A percentile compares a stretch with the other conserved stretches of the same genome.
phyloP scores from a whole-genome alignment of 257 asterid species.

The Perilla frutescens region DNA sequence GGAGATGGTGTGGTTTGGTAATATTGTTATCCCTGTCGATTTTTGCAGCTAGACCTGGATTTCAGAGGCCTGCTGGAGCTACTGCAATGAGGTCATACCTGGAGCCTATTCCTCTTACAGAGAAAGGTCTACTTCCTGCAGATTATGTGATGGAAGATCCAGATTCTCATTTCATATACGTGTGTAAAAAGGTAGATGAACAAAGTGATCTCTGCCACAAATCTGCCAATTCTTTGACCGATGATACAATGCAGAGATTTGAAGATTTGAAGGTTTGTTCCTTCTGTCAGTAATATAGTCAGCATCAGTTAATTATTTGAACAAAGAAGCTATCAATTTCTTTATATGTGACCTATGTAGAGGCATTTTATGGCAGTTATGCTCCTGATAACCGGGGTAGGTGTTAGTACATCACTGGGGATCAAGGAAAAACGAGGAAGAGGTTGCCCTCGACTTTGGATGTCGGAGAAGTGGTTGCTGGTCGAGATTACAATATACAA shows the following conservation, averaged over 20 bases:
- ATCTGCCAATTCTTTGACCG: constrained; percentile 39
- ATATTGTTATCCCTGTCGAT: constrained; percentile 8
- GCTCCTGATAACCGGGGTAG: constrained; percentile 29
- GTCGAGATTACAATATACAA: constrained; percentile 18
- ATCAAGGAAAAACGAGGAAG: neutral
- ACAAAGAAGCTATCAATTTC: constrained; percentile 1
- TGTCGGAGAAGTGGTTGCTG: constrained; percentile 21
- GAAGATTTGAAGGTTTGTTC: constrained; percentile 25
- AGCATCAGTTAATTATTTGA: neutral
- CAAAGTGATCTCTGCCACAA: constrained; percentile 35
- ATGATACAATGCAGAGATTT: constrained; percentile 40
- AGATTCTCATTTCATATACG: constrained; percentile 89
- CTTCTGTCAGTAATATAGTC: neutral
- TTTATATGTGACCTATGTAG: constrained; percentile 11
- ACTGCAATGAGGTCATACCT: constrained; percentile 50
- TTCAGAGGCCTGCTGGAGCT: constrained; percentile 63
- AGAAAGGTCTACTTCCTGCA: constrained; percentile 76
- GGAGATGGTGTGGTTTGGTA: neutral
- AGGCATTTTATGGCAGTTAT: constrained; percentile 31
- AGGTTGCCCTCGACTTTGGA: constrained; percentile 15
- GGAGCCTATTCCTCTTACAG: constrained; percentile 75
- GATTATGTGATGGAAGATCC: constrained; percentile 88
- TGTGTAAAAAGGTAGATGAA: constrained; percentile 64
- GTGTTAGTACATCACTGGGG: constrained; percentile 4
- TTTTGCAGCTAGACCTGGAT: constrained; percentile 95